A percentile compares a stretch with the other conserved stretches of the same genome.
phyloP scores from a whole-genome alignment of 208 protist genomes.

The Lotmaria passim region DNA sequence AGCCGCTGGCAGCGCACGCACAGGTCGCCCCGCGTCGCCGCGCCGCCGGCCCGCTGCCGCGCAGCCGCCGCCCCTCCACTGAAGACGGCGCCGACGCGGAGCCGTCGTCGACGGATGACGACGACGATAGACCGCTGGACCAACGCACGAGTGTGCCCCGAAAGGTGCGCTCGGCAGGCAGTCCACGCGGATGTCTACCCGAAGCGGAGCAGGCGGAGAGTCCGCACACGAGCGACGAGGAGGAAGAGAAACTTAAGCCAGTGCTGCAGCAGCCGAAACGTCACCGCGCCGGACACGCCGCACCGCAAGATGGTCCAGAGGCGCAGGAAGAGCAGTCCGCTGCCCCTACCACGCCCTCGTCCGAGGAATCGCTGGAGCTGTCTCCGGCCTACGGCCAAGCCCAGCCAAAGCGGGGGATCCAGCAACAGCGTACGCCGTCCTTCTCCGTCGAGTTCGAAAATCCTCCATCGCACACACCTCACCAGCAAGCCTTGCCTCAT shows the following conservation, averaged over 20 bases:
- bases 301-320: background rate
- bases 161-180: background rate
- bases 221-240: background rate
- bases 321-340: background rate
- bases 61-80: background rate
- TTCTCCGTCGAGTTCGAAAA: constrained; percentile 8
- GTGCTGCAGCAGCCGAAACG: background rate
- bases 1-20: background rate
- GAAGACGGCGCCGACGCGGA: constrained; percentile 3
- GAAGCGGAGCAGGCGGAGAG: background rate
- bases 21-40: background rate
- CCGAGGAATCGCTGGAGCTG: background rate
- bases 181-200: background rate
- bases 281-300: background rate
- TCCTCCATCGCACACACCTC: background rate
- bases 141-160: background rate
- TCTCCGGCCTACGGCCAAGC: background rate
- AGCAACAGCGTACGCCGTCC: background rate
- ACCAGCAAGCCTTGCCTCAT: background rate
- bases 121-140: background rate
- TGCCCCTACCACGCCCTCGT: background rate
- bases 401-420: background rate
- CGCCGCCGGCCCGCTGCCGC: background rate
- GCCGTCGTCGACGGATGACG: constrained; percentile 3
- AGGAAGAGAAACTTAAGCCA: constrained; percentile 2